These are phyloP conservation scores for Dendrocalamus latiflorus DNA, from an alignment of 202 grass and related monocot species.

Conservation along the genomic window DNA sequence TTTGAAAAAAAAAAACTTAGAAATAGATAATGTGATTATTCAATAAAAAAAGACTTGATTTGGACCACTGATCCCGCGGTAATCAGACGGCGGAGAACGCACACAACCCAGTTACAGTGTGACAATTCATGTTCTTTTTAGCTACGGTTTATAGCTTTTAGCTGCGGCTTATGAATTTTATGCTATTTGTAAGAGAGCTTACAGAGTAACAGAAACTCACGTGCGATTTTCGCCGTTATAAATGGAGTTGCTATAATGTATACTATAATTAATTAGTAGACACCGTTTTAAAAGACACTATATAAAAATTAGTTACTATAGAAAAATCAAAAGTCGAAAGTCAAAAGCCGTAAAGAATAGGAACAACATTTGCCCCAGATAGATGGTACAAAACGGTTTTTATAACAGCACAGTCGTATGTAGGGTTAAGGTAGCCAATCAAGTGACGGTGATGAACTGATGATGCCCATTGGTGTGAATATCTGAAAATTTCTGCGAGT, in stretches of 20 bases:
- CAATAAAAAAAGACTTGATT: background rate
- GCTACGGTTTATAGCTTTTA: too few relatives aligned
- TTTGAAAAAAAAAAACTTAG: background rate
- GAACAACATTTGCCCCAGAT: background rate
- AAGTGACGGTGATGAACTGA: background rate
- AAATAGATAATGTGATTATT: too few relatives aligned
- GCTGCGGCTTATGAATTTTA: too few relatives aligned
- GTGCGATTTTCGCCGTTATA: too few relatives aligned
- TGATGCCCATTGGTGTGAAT: background rate
- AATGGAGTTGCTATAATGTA: too few relatives aligned
- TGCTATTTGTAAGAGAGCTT: too few relatives aligned
- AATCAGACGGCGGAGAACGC: background rate
- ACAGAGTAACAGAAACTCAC: too few relatives aligned
- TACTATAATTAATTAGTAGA: too few relatives aligned
- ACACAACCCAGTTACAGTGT: background rate
- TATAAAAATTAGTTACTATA: too few relatives aligned
- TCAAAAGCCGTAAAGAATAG: too few relatives aligned
- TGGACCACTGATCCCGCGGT: background rate
- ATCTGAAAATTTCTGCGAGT: background rate
- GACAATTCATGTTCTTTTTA: background rate
- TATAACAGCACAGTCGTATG: background rate
- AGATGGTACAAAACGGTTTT: background rate
- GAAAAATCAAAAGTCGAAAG: too few relatives aligned
- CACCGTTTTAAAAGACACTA: too few relatives aligned
- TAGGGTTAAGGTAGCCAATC: background rate